Percentiles rank a stretch among this genome's conserved stretches.
Evolutionary conservation across 2,329 filamentous ascomycete species (phyloP).

Genomic region (Ophiostoma novo-ulmi): DNA sequence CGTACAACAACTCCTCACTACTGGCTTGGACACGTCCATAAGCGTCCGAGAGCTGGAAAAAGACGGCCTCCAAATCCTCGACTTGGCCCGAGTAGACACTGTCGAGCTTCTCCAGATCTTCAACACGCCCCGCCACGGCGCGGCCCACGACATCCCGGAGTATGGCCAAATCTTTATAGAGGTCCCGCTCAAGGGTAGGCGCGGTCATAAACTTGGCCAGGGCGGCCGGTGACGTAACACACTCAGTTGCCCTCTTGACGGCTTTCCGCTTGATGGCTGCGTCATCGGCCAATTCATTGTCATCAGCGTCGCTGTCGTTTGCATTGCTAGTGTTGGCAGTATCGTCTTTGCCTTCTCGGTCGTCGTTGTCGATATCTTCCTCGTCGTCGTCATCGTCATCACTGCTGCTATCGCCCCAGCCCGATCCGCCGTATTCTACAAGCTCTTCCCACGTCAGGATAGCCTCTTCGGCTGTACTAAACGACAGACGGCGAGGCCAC

Average conservation of each 20-base stretch:
- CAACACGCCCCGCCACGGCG: conserved; percentile 58
- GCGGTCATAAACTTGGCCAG: conserved; percentile 36
- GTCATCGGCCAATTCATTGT: neutral
- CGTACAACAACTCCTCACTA: conserved; percentile 62
- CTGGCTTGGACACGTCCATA: conserved; percentile 63
- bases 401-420: neutral
- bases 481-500: conserved; percentile 69
- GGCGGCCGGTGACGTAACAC: conserved; percentile 14
- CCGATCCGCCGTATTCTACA: conserved; percentile 32
- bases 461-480: conserved; percentile 70
- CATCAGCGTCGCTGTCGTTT: conserved; percentile 11
- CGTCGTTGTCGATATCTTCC: conserved; percentile 28
- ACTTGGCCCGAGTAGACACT: conserved; percentile 57
- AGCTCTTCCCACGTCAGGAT: conserved; percentile 61
- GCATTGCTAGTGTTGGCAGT: conserved; percentile 27
- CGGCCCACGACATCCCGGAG: conserved; percentile 51
- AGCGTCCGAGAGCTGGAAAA: conserved; percentile 64
- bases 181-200: conserved; percentile 51
- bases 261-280: neutral
- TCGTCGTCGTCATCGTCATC: conserved; percentile 18
- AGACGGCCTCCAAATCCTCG: conserved; percentile 60
- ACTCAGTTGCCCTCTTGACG: neutral
- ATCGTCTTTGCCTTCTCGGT: conserved; percentile 18
- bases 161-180: conserved; percentile 49
- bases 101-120: conserved; percentile 55